Evolutionary conservation across 2,329 filamentous ascomycete genomes (phyloP), one percentile per base, ranked within the genome.

Genomic region (Emmonsiellopsis sp.): DNA sequence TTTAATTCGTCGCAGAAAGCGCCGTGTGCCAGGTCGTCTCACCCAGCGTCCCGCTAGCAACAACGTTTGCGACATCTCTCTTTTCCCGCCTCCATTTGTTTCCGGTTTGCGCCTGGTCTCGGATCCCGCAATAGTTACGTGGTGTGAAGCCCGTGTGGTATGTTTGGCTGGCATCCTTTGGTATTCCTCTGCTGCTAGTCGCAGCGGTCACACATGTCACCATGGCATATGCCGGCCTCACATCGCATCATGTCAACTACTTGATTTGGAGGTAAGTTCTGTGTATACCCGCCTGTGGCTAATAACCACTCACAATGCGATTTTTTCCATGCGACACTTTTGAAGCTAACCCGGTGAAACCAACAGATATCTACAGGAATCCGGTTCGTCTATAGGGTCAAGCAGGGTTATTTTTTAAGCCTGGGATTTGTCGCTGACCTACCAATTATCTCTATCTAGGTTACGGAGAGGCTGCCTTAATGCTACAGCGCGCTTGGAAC

Each of bases 211-310:
- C 67, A 67, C 64, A 71, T 71, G 68, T 70, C 68, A 70, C 67
- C 65, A 73, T 73, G 71, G 65, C 66, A 63, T 64, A 66, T 59
- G 64, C 67, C 55, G 67, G 70, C 62, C 68, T 73, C 53, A 72
- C 70, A 57, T 72, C 69, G 63, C 74, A 85, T 73, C 81, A 84
- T 67, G 77, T 86, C 65, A 86, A 85, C 71, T 84, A 85, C 71
- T 73, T 85, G 64, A 82, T 86, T 68, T 83, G 82, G 77, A 81
- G 82, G 76, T 84, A 77, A 53, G 74, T 69, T 27, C 52, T 60
- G 54, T 53, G 45, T 60, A 55, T 60, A 50, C 47, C 45, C 32
- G 43, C 43, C 34, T 46, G 5, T 49, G 44, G 49, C 54, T 47
- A 53, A 47, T 50, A 14, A 40, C 34, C 34, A 46, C 14, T 40